These are phyloP conservation scores for Fraxinus greggii DNA, from an alignment of 305 asterid genomes.

Conservation along the genomic window DNA sequence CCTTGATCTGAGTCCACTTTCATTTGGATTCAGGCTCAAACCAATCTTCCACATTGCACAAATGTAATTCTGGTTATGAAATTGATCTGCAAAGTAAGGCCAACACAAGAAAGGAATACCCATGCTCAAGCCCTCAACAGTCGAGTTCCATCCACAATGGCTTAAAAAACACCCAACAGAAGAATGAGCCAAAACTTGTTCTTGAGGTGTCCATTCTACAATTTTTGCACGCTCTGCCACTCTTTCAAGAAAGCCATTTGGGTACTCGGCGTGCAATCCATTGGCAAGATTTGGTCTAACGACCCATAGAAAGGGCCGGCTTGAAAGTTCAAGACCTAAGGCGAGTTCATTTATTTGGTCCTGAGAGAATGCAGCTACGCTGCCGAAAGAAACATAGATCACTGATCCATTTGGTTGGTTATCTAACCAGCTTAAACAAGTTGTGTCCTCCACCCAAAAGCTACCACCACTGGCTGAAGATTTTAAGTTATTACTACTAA, in stretches of 20 bases:
- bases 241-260: constrained; percentile 34
- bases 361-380: constrained; percentile 34
- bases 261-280: constrained; percentile 28
- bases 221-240: constrained; percentile 36
- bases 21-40: constrained; percentile 27
- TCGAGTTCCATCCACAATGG: constrained; percentile 59
- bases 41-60: constrained; percentile 46
- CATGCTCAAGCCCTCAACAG: constrained; percentile 33
- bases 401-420: constrained; percentile 33
- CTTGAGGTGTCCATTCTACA: constrained; percentile 55
- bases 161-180: constrained; percentile 45
- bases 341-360: constrained; percentile 46
- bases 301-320: constrained; percentile 45
- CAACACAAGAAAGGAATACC: constrained; percentile 57
- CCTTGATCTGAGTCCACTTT: constrained; percentile 37
- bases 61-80: constrained; percentile 34
- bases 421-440: constrained; percentile 35
- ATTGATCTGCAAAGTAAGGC: constrained; percentile 51
- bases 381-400: constrained; percentile 52
- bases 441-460: constrained; percentile 18
- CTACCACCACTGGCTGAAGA: not conserved
- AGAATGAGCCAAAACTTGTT: constrained; percentile 39
- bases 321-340: constrained; percentile 42
- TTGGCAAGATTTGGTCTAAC: constrained; percentile 28
- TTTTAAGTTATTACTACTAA: not conserved